Evolutionary conservation across 345 rosid species (phyloP), one percentile per base, ranked within the genome.

Genomic region (Eucalyptus cladocalyx): DNA sequence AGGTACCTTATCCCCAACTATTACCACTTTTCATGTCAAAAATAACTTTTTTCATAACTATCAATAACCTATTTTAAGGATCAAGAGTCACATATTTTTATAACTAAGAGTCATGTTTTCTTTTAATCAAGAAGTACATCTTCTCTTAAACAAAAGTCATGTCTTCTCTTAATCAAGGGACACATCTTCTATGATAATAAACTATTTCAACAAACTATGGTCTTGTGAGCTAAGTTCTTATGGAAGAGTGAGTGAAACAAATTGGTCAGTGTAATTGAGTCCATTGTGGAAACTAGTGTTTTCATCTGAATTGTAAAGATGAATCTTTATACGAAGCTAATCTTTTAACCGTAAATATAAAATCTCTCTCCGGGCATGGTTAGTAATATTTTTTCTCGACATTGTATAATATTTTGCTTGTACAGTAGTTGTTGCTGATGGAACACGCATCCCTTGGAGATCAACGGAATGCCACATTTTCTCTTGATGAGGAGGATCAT

Each of bases 401-500:
- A 34, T 69, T 69, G 32, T 86, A 34, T 13, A 30, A n/a, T 86
- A 42, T 50, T 23, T 51, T 86, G 43, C 58, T 47, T 86, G 60
- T 50, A 50, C 87, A n/a, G 60, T 48, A 9, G 26, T 8, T 47
- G 56, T 30, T 86, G 58, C 76, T 69, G 67, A 97, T 97, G 99
- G 98, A 97, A 89, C 97, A 94, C 50, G 95, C 95, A 13, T 94
- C 96, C 48, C 89, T 93, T 37, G 89, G 89, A 42, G 96, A 95
- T 92, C 93, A 90, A 58, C 92, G 92, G 48, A 90, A 90, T 42
- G 97, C 96, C 67, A 92, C 99, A 21, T 97, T 98, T 92, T 94
- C 95, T 86, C 89, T 97, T 19, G 69, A 93, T 3, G 96, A 95
- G n/a, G 99, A 97, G 89, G 99, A 95, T 90, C 99, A 97, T 89